A percentile compares a stretch with the other conserved stretches of the same genome.
Evolutionary conservation across 2,329 filamentous ascomycete genomes (phyloP).

Genomic region (Colletotrichum sp.): DNA sequence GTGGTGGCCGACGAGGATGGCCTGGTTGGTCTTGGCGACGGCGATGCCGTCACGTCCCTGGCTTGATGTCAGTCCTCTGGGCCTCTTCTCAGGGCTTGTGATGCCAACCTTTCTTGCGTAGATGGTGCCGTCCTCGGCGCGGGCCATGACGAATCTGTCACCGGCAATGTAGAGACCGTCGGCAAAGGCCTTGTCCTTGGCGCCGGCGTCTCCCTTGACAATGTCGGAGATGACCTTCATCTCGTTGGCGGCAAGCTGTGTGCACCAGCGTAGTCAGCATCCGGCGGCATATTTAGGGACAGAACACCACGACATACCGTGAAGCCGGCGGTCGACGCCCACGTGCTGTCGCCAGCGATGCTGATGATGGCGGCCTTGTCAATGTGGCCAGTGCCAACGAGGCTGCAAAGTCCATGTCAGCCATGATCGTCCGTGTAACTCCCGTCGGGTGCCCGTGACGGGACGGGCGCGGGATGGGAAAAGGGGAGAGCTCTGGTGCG

Average conservation of each 20-base stretch:
- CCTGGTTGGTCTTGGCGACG: conserved; percentile 86
- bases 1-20: conserved; percentile 89
- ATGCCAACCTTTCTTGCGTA: conserved; percentile 82
- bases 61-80: not conserved
- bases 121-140: conserved; percentile 77
- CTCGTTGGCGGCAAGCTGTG: conserved; percentile 61
- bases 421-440: not conserved
- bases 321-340: conserved; percentile 76
- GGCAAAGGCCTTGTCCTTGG: conserved; percentile 69
- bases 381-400: conserved; percentile 79
- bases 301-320: conserved; percentile 57
- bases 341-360: conserved; percentile 77
- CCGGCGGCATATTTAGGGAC: not conserved
- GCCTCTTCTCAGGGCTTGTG: conserved; percentile 9
- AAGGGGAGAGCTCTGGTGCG: not conserved
- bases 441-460: not conserved
- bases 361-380: conserved; percentile 88
- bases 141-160: conserved; percentile 79
- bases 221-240: conserved; percentile 62
- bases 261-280: conserved; percentile 31
- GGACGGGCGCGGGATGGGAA: not conserved
- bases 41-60: conserved; percentile 80
- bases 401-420: conserved; percentile 54
- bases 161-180: conserved; percentile 79
- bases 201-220: conserved; percentile 47